Conservation (phyloP, 2,329 filamentous ascomycete genomes). For the Apiospora hydei region DNA sequence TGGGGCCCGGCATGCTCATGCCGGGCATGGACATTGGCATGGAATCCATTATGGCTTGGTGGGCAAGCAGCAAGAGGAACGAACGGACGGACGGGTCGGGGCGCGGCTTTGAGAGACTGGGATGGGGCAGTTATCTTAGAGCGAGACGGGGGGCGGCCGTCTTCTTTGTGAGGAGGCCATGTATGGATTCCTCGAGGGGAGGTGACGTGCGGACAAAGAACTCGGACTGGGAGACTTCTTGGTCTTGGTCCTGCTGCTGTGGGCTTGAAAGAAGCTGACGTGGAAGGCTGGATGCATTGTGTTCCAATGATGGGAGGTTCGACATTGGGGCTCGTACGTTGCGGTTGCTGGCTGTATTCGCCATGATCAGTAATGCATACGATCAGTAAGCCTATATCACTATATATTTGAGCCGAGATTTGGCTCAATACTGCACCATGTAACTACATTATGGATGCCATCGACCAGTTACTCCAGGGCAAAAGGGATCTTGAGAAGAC, state of each 20-base stretch:
- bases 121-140: background rate
- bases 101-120: background rate
- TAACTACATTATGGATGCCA: too few relatives aligned
- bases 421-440: too few relatives aligned
- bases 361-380: too few relatives aligned
- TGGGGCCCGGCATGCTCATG: conserved; percentile 25
- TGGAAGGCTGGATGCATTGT: background rate
- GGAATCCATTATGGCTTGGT: conserved; percentile 11
- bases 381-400: too few relatives aligned
- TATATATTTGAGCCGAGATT: too few relatives aligned
- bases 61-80: background rate
- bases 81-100: background rate
- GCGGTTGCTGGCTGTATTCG: too few relatives aligned
- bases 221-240: background rate
- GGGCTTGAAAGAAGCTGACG: background rate
- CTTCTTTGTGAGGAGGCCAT: background rate
- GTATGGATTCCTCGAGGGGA: background rate
- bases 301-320: too few relatives aligned
- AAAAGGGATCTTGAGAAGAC: too few relatives aligned
- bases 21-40: conserved; percentile 24
- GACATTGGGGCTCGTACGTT: too few relatives aligned
- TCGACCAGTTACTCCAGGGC: too few relatives aligned
- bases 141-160: background rate
- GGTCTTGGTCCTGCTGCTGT: background rate
- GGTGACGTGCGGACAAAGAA: background rate